phyloP scores from a whole-genome alignment of 345 rosid genomes.

The Bruguiera gymnorhiza region DNA sequence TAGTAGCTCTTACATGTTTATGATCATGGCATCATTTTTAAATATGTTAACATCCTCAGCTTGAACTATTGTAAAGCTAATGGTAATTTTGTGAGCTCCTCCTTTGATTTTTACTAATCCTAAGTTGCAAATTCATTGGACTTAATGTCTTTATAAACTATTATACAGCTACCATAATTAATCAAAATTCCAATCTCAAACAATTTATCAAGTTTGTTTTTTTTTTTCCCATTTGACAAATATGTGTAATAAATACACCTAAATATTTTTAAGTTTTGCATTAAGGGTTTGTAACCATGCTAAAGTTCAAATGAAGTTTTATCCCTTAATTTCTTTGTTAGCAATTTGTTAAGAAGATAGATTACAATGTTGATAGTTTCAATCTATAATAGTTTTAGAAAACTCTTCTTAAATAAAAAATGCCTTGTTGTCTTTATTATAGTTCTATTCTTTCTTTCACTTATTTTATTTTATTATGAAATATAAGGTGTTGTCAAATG shows the following conservation, averaged over 20 bases:
- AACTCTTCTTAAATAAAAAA: neutral
- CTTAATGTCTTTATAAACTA: neutral
- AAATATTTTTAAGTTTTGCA: neutral
- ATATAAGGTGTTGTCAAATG: neutral
- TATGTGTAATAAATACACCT: neutral
- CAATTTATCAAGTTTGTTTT: neutral
- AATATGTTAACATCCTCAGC: neutral
- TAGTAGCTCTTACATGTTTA: neutral
- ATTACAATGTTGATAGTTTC: neutral
- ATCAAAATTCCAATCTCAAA: neutral
- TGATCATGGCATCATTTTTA: neutral
- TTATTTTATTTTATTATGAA: neutral
- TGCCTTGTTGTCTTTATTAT: neutral
- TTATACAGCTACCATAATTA: neutral
- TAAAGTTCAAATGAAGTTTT: neutral
- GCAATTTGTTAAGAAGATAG: neutral
- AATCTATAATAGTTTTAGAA: neutral
- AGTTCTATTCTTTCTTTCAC: neutral
- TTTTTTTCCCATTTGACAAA: neutral
- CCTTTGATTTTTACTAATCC: neutral
- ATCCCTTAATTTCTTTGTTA: neutral
- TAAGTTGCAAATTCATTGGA: neutral
- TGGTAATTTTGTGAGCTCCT: too few relatives aligned
- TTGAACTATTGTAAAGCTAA: too few relatives aligned
- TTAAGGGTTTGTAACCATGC: neutral